Evolutionary conservation across 306 rosid genomes (phyloP).

Genomic region (Pachyrhizus erosus): DNA sequence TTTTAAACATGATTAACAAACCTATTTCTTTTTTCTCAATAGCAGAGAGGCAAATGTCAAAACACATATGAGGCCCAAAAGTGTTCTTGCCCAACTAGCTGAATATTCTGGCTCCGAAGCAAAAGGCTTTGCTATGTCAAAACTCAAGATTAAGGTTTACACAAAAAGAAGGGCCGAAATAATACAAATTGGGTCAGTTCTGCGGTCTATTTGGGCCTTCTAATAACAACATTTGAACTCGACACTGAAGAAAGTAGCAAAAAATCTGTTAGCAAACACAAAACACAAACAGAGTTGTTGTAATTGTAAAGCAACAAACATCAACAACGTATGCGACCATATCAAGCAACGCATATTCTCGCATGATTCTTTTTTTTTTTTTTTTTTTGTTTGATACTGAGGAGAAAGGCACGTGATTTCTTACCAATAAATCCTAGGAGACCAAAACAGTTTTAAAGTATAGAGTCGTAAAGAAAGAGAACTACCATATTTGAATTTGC

Average conservation of each 20-base stretch:
- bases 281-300: not conserved
- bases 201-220: not conserved
- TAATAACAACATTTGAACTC: not conserved
- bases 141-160: too few species aligned
- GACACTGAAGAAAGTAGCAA: not conserved
- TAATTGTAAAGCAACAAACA: not conserved
- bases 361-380: not conserved
- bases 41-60: too few species aligned
- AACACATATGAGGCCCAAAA: too few species aligned
- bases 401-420: not conserved
- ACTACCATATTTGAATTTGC: not conserved
- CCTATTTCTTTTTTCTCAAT: too few species aligned
- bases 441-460: not conserved
- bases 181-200: too few species aligned
- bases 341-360: conserved; percentile 50
- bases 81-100: too few species aligned
- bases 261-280: not conserved
- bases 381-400: not conserved
- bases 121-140: too few species aligned
- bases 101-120: too few species aligned
- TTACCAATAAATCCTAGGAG: not conserved
- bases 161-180: too few species aligned
- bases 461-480: not conserved
- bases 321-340: conserved; percentile 7
- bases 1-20: too few species aligned